Evolutionary conservation across 208 protist species (phyloP).

Genomic region (Vickermania spadyakhi): DNA sequence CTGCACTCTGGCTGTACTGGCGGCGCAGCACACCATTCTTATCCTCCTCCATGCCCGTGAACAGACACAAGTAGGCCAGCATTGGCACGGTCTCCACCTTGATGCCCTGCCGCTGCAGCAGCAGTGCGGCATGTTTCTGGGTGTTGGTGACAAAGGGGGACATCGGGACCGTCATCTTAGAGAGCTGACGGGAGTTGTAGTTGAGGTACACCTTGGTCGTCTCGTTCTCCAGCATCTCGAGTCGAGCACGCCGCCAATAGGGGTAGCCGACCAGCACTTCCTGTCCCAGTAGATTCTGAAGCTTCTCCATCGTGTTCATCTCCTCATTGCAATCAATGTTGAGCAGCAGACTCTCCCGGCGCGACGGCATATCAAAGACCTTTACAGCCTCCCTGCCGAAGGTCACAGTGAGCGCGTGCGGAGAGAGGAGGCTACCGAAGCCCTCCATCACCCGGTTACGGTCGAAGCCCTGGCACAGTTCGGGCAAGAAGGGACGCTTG

Average conservation of each 20-base stretch:
- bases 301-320: background rate
- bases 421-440: conserved; percentile 61
- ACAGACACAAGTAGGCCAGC: conserved; percentile 80
- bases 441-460: conserved; percentile 58
- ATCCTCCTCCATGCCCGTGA: conserved; percentile 61
- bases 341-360: conserved; percentile 71
- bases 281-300: conserved; percentile 36
- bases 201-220: conserved; percentile 25
- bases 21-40: conserved; percentile 43
- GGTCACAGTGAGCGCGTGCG: conserved; percentile 18
- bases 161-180: conserved; percentile 13
- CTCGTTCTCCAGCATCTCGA: conserved; percentile 58
- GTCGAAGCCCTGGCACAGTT: conserved; percentile 48
- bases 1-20: conserved; percentile 63
- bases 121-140: conserved; percentile 62
- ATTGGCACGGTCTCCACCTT: conserved; percentile 33
- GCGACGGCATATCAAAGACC: conserved; percentile 67
- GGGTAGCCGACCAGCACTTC: conserved; percentile 84
- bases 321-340: conserved; percentile 14
- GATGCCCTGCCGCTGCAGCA: conserved; percentile 79
- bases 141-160: conserved; percentile 44
- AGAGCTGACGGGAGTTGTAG: conserved; percentile 51
- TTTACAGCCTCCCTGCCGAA: conserved; percentile 52
- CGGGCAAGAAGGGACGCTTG: conserved; percentile 35
- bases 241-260: conserved; percentile 77